Percentiles rank a stretch among this genome's conserved stretches.
Evolutionary conservation across 2,329 filamentous ascomycete genomes (phyloP).

Genomic region (Claviceps digitariae): DNA sequence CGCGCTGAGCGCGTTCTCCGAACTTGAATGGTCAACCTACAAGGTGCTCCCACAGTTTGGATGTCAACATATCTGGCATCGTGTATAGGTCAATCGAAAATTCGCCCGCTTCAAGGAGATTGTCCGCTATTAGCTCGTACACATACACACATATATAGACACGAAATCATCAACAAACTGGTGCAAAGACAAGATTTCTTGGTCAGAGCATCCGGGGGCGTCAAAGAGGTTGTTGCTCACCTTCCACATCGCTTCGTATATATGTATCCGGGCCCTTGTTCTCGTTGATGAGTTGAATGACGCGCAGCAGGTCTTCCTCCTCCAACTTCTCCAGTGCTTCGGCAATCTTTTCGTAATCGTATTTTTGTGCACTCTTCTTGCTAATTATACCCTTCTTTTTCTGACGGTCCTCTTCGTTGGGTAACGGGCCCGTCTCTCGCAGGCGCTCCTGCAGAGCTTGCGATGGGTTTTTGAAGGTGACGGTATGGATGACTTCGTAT

Average conservation of each 20-base stretch:
- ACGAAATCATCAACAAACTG: conserved; percentile 20
- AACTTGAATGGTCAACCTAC: conserved; percentile 24
- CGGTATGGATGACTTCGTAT: conserved; percentile 71
- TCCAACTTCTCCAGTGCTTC: conserved; percentile 78
- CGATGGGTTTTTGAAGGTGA: conserved; percentile 88
- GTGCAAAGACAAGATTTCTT: background rate
- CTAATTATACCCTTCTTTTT: conserved; percentile 49
- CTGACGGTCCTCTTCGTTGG: conserved; percentile 51
- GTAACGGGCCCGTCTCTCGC: conserved; percentile 74
- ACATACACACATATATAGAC: conserved; percentile 9
- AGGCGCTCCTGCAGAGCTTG: conserved; percentile 68
- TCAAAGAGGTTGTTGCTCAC: conserved; percentile 43
- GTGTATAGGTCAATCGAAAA: conserved; percentile 98
- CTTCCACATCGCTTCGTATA: conserved; percentile 92
- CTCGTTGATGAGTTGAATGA: conserved; percentile 97
- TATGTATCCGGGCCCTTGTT: conserved; percentile 91
- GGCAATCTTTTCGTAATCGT: conserved; percentile 92
- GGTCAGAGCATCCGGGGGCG: background rate
- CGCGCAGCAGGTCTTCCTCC: conserved; percentile 86
- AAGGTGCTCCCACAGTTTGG: conserved; percentile 88
- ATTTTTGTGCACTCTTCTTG: conserved; percentile 64
- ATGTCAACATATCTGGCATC: conserved; percentile 77
- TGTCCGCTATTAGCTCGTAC: conserved; percentile 20
- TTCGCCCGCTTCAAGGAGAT: conserved; percentile 57
- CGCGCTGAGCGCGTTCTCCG: background rate